These are phyloP conservation scores for Trametes coccinea DNA, from an alignment of 768 basidiomycete genomes.

Conservation along the genomic window DNA sequence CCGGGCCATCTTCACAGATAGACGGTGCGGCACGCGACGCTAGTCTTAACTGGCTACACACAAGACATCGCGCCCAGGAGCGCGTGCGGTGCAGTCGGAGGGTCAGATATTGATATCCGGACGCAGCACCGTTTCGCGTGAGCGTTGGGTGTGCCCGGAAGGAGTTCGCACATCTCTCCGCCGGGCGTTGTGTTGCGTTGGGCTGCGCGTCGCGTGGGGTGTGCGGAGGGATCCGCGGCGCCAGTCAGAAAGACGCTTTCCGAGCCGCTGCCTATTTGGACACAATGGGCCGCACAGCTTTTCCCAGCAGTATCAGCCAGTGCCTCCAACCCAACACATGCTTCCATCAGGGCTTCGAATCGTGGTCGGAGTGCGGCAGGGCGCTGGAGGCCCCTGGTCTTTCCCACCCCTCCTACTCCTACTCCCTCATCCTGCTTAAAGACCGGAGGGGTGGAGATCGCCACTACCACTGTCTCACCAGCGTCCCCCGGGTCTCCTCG, in stretches of 20 bases:
- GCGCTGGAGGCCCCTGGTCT: background rate
- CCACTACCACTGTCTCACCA: background rate
- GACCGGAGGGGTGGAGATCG: background rate
- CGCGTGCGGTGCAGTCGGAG: background rate
- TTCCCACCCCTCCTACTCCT: conserved; percentile 4
- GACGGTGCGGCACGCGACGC: no score
- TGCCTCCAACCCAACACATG: background rate
- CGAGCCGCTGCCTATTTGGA: conserved; percentile 1
- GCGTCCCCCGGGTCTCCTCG: background rate
- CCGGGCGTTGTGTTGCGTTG: background rate
- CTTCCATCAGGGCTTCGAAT: conserved; percentile 7
- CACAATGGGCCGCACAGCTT: conserved; percentile 19
- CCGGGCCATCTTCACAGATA: no score
- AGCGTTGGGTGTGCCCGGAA: no score
- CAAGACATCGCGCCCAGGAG: background rate
- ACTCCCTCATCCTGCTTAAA: background rate
- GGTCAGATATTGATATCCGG: no score
- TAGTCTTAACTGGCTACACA: background rate
- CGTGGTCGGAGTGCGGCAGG: background rate
- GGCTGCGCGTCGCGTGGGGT: background rate
- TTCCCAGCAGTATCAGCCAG: conserved; percentile 9
- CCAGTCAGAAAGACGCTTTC: conserved; percentile 22
- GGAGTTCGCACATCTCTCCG: background rate
- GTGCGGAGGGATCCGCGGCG: conserved; percentile 1
- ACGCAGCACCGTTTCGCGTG: no score